Conservation (phyloP, 768 basidiomycete genomes). For the Sarcodon aspratus region DNA sequence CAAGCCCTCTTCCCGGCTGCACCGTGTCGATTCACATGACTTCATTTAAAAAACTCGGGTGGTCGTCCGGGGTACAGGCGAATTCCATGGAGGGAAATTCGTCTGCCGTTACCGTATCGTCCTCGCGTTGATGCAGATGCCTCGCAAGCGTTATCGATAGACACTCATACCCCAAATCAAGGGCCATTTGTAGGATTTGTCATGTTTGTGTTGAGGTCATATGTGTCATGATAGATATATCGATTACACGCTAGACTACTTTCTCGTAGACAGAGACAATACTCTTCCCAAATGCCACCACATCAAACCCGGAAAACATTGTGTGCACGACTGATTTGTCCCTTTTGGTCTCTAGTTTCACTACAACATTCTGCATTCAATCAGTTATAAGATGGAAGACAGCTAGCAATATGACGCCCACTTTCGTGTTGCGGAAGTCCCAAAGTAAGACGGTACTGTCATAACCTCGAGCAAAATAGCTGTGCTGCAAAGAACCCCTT, state of each 20-base stretch:
- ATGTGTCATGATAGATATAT: too few relatives aligned
- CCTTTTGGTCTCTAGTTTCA: conserved; percentile 19
- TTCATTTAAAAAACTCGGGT: too few relatives aligned
- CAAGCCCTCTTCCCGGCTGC: too few relatives aligned
- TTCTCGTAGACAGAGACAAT: not conserved
- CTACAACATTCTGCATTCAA: conserved; percentile 22
- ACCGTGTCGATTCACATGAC: too few relatives aligned
- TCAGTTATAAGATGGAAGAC: conserved; percentile 4
- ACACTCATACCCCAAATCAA: too few relatives aligned
- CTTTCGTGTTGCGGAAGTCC: conserved; percentile 39
- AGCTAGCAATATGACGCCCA: conserved; percentile 13
- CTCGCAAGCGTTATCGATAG: too few relatives aligned
- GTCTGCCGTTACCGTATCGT: too few relatives aligned
- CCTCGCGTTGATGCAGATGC: too few relatives aligned
- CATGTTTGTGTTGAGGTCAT: too few relatives aligned
- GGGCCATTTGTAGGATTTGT: too few relatives aligned
- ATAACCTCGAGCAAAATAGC: conserved; percentile 34
- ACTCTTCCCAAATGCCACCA: conserved; percentile 26
- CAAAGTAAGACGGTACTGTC: conserved; percentile 34
- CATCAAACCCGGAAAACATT: conserved; percentile 24
- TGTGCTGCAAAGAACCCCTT: conserved; percentile 27
- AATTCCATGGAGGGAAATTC: too few relatives aligned
- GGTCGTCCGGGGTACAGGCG: too few relatives aligned
- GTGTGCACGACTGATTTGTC: conserved; percentile 27
- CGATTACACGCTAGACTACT: not conserved